Conservation (phyloP, 164 flowering plant species). For the Akebia trifoliata region DNA sequence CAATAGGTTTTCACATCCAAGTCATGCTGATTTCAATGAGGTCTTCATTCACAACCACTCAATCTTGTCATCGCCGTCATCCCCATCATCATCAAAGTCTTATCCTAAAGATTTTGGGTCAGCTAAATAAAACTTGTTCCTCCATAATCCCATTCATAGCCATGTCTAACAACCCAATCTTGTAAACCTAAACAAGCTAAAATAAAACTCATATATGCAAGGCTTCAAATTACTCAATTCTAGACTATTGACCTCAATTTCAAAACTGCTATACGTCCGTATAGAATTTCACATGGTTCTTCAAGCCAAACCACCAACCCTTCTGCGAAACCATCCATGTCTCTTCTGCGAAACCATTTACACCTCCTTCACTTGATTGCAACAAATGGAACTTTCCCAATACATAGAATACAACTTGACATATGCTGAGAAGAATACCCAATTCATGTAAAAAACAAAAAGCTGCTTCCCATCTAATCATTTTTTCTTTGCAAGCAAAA, state of each 20-base stretch:
- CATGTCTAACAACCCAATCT: background rate
- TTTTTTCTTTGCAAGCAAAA: no score
- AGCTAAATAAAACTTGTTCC: background rate
- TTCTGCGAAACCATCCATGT: no score
- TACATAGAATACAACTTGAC: no score
- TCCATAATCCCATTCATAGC: background rate
- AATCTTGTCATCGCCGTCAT: background rate
- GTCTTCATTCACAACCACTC: background rate
- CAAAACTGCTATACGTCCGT: background rate
- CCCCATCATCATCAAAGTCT: no score
- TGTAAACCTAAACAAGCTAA: background rate
- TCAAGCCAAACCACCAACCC: background rate
- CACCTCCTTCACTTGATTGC: no score
- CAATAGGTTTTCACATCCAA: no score
- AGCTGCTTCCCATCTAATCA: no score
- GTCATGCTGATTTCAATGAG: no score
- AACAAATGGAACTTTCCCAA: background rate
- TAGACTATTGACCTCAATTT: background rate
- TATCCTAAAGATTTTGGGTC: no score
- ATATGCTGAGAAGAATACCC: no score
- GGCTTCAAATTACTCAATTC: background rate
- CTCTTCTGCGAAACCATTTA: no score
- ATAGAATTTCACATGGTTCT: background rate
- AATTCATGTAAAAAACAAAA: no score
- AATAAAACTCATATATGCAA: background rate